Evolutionary conservation across 805 yeast species (phyloP).

Genomic region (Kuraishia ogatae): DNA sequence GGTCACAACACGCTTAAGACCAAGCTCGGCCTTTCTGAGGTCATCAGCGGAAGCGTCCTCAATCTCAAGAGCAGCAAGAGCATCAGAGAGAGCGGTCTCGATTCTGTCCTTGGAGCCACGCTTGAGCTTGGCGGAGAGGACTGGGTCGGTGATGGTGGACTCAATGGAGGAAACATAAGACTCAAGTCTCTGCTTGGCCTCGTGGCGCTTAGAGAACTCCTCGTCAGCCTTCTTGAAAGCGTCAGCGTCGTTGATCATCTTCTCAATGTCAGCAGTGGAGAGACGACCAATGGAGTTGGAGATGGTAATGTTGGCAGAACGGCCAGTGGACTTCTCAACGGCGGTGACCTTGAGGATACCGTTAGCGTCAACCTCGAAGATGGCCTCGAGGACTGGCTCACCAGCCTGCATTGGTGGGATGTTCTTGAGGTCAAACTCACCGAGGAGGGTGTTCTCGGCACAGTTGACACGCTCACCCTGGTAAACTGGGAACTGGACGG

Average conservation of each 20-base stretch:
- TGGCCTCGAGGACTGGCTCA: slow-evolving; percentile 98
- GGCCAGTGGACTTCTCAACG: slow-evolving; percentile 97
- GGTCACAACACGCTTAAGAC: slow-evolving; percentile 98
- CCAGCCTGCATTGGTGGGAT: slow-evolving; percentile 99
- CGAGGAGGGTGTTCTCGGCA: slow-evolving; percentile 92
- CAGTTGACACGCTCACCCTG: slow-evolving; percentile 99
- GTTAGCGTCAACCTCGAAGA: slow-evolving; percentile 98
- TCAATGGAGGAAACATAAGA: slow-evolving; percentile 95
- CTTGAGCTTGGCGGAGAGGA: slow-evolving; percentile 95
- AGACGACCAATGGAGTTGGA: slow-evolving; percentile 99
- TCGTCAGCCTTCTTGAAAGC: slow-evolving; percentile 98
- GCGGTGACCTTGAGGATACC: slow-evolving; percentile 99
- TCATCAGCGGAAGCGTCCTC: slow-evolving; percentile 97
- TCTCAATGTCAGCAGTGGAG: slow-evolving; percentile 92
- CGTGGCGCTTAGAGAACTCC: slow-evolving; percentile 98
- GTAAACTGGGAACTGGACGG: slow-evolving; percentile 97
- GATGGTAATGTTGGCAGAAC: slow-evolving; percentile 96
- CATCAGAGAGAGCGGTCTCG: slow-evolving; percentile 96
- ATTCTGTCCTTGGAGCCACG: slow-evolving; percentile 94
- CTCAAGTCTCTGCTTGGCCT: slow-evolving; percentile 98
- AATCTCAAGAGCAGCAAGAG: slow-evolving; percentile 93
- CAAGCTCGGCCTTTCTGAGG: slow-evolving; percentile 98
- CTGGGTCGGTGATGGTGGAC: slow-evolving; percentile 96
- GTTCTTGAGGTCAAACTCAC: slow-evolving; percentile 97
- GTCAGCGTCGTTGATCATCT: slow-evolving; percentile 98